Percentiles rank a stretch among this genome's conserved stretches.
phyloP scores from a whole-genome alignment of 495 filamentous ascomycete species.

The Penicillium paradoxum region DNA sequence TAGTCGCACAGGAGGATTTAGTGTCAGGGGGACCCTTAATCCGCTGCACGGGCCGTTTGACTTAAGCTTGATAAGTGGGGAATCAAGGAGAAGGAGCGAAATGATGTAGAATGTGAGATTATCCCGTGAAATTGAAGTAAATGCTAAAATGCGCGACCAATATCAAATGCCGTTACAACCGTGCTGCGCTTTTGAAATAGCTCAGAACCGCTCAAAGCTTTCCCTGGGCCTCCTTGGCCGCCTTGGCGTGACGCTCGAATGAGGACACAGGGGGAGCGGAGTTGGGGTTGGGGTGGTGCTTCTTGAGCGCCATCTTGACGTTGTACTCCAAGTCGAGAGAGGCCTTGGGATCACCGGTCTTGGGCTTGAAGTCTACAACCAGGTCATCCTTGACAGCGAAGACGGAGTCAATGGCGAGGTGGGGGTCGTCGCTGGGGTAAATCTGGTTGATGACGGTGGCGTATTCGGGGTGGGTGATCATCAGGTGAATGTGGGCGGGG shows the following conservation, averaged over 20 bases:
- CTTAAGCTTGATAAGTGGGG: neutral
- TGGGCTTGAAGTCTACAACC: constrained; percentile 57
- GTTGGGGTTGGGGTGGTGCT: constrained; percentile 46
- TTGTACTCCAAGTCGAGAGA: constrained; percentile 43
- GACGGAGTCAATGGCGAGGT: constrained; percentile 57
- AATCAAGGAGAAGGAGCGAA: neutral
- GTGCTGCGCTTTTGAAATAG: constrained; percentile 1
- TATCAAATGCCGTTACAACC: constrained; percentile 4
- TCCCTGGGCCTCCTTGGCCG: constrained; percentile 9
- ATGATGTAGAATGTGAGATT: constrained; percentile 2
- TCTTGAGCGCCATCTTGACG: constrained; percentile 44
- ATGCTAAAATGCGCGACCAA: constrained; percentile 9
- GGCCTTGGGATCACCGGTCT: constrained; percentile 45
- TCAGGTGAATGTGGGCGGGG: constrained; percentile 47
- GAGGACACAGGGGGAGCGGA: constrained; percentile 42
- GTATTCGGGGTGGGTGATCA: constrained; percentile 47
- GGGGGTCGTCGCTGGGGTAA: constrained; percentile 58
- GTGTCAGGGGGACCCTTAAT: too few species aligned
- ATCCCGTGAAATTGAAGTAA: constrained; percentile 2
- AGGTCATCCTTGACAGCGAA: constrained; percentile 64
- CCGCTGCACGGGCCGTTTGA: neutral
- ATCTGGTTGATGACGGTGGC: constrained; percentile 58
- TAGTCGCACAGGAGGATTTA: too few species aligned
- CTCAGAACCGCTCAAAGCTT: constrained; percentile 5
- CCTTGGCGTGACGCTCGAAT: constrained; percentile 39